A percentile compares a stretch with the other conserved stretches of the same genome.
These are phyloP conservation scores for Pseudodiploospora longispora DNA, from an alignment of 2,329 filamentous ascomycete genomes.

Conservation along the genomic window DNA sequence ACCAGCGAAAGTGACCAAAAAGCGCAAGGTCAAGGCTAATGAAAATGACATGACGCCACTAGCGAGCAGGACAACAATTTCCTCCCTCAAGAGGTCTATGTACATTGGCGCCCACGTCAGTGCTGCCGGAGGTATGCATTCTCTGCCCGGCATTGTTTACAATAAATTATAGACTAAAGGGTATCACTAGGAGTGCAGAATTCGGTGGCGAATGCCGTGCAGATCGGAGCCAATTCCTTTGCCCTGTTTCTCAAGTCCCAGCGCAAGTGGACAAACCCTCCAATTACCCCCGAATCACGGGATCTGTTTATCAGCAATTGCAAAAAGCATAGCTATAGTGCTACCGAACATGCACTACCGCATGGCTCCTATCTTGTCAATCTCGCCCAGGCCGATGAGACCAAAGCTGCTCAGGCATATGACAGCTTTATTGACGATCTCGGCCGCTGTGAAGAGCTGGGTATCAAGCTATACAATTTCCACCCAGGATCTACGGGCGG, in stretches of 20 bases:
- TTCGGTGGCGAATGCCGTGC: slow-evolving; percentile 64
- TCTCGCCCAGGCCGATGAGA: slow-evolving; percentile 72
- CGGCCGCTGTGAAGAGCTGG: slow-evolving; percentile 72
- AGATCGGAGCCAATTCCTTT: slow-evolving; percentile 87
- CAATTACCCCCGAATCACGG: slow-evolving; percentile 59
- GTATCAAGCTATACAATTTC: slow-evolving; percentile 94
- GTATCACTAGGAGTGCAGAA: slow-evolving; percentile 71
- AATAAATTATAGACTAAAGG: slow-evolving; percentile 4
- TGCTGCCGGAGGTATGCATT: slow-evolving; percentile 64
- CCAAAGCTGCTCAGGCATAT: slow-evolving; percentile 81
- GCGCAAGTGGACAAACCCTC: slow-evolving; percentile 84
- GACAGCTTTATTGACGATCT: slow-evolving; percentile 81
- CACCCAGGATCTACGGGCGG: slow-evolving; percentile 81
- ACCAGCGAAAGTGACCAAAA: slow-evolving; percentile 29
- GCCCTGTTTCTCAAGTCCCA: slow-evolving; percentile 95
- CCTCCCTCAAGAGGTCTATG: slow-evolving; percentile 60
- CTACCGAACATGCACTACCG: slow-evolving; percentile 67
- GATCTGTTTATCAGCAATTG: slow-evolving; percentile 64
- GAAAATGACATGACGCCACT: slow-evolving; percentile 50
- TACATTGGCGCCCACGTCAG: slow-evolving; percentile 90
- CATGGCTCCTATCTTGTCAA: slow-evolving; percentile 97
- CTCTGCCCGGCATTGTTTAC: not conserved
- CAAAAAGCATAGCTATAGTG: slow-evolving; percentile 62
- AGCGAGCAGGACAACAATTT: slow-evolving; percentile 55
- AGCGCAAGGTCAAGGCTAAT: slow-evolving; percentile 32